Evolutionary conservation across 768 basidiomycete genomes (phyloP).

Genomic region (Scleroderma bovista): DNA sequence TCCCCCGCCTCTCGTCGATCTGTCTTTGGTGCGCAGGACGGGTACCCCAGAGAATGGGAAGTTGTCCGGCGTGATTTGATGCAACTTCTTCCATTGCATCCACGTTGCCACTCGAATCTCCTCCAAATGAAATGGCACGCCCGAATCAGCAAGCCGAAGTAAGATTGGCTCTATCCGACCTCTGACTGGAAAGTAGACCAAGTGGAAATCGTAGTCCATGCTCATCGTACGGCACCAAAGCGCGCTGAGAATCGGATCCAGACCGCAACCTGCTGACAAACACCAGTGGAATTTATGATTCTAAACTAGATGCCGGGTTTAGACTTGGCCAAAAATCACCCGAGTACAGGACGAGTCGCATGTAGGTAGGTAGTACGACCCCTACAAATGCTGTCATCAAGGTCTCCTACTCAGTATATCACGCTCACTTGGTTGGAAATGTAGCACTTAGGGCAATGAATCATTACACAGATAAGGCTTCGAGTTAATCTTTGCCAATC

Average conservation of each 20-base stretch:
- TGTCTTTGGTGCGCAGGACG: slow-evolving; percentile 17
- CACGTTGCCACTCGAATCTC: slow-evolving; percentile 12
- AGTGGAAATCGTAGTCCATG: slow-evolving; percentile 13
- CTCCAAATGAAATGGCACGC: slow-evolving; percentile 16
- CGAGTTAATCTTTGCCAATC: slow-evolving; percentile 54
- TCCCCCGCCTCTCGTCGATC: not conserved
- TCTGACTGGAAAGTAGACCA: slow-evolving; percentile 19
- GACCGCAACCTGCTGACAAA: too few relatives aligned
- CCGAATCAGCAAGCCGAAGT: slow-evolving; percentile 21
- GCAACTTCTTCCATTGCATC: slow-evolving; percentile 10
- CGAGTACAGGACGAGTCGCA: too few relatives aligned
- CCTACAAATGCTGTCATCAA: too few relatives aligned
- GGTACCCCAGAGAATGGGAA: slow-evolving; percentile 23
- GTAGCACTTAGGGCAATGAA: too few relatives aligned
- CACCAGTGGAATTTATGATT: too few relatives aligned
- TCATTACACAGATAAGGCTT: too few relatives aligned
- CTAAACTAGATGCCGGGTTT: too few relatives aligned
- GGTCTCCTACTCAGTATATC: too few relatives aligned
- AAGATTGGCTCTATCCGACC: slow-evolving; percentile 23
- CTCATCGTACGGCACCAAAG: slow-evolving; percentile 51
- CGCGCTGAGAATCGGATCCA: too few relatives aligned
- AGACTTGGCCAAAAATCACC: too few relatives aligned
- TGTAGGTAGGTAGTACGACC: too few relatives aligned
- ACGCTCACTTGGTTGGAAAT: too few relatives aligned
- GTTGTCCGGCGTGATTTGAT: slow-evolving; percentile 10